These are phyloP conservation scores for Amanita exitialis DNA, from an alignment of 768 basidiomycete genomes.

Conservation along the genomic window DNA sequence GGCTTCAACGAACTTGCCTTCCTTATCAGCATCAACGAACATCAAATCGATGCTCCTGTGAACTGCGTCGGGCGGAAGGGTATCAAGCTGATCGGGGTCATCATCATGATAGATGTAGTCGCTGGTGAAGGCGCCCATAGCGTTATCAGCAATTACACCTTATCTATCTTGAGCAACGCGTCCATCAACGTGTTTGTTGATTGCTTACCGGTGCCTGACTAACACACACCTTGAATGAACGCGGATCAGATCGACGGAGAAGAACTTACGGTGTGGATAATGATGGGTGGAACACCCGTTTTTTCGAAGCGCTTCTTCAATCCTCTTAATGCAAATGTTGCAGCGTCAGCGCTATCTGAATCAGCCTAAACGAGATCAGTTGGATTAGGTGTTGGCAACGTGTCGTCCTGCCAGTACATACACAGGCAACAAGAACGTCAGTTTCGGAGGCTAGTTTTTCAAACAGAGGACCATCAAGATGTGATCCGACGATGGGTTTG, in stretches of 20 bases:
- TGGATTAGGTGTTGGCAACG: slow-evolving; percentile 13
- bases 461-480: slow-evolving; percentile 30
- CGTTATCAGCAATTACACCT: slow-evolving; percentile 30
- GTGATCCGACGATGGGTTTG: slow-evolving; percentile 35
- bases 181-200: neutral
- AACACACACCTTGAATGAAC: neutral
- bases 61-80: slow-evolving; percentile 29
- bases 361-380: slow-evolving; percentile 17
- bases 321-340: slow-evolving; percentile 39
- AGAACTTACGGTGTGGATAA: slow-evolving; percentile 52
- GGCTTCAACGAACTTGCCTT: slow-evolving; percentile 21
- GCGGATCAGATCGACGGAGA: neutral
- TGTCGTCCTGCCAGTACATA: slow-evolving; percentile 21
- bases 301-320: slow-evolving; percentile 33
- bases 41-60: slow-evolving; percentile 42
- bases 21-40: slow-evolving; percentile 35
- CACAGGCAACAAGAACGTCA: slow-evolving; percentile 19
- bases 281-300: slow-evolving; percentile 32
- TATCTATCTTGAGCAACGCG: neutral
- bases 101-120: slow-evolving; percentile 38
- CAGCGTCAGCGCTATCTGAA: slow-evolving; percentile 34
- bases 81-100: slow-evolving; percentile 34
- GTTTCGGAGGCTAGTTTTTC: slow-evolving; percentile 32
- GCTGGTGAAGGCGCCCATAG: slow-evolving; percentile 24
- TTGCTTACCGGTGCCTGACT: slow-evolving; percentile 38